These are phyloP conservation scores for Neurospora sp. DNA, from an alignment of 495 filamentous ascomycete species.

Conservation along the genomic window DNA sequence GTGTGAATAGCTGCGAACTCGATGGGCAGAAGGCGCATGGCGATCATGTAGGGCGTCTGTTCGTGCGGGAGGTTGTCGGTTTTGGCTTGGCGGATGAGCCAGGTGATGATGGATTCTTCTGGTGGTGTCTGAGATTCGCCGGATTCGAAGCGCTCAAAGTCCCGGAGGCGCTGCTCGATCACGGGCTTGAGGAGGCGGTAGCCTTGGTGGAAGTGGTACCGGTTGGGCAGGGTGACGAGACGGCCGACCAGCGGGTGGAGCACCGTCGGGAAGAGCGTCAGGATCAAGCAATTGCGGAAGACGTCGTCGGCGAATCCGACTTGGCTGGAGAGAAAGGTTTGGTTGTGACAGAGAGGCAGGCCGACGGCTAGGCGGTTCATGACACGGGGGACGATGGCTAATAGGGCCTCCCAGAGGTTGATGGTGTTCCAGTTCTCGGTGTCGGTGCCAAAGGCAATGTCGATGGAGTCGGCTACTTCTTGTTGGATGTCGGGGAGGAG, in stretches of 20 bases:
- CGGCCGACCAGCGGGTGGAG: slow-evolving; percentile 24
- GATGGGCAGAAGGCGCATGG: slow-evolving; percentile 27
- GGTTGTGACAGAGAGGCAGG: slow-evolving; percentile 14
- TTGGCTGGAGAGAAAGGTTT: slow-evolving; percentile 18
- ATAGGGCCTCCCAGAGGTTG: slow-evolving; percentile 26
- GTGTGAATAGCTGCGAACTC: slow-evolving; percentile 42
- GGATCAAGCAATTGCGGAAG: slow-evolving; percentile 23
- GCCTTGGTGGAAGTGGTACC: slow-evolving; percentile 19
- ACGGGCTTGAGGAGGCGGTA: slow-evolving; percentile 14
- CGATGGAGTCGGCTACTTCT: slow-evolving; percentile 20
- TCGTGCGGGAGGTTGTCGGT: slow-evolving; percentile 14
- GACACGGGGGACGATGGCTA: slow-evolving; percentile 21
- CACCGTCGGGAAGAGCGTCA: slow-evolving; percentile 26
- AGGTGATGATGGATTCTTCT: slow-evolving; percentile 27
- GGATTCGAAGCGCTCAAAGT: slow-evolving; percentile 14
- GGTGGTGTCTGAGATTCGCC: slow-evolving; percentile 3
- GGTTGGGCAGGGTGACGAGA: slow-evolving; percentile 18
- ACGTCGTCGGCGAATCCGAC: slow-evolving; percentile 25
- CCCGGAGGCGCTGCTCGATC: slow-evolving; percentile 20
- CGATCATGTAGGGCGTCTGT: slow-evolving; percentile 14
- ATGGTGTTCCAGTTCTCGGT: slow-evolving; percentile 23
- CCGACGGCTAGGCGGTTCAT: slow-evolving; percentile 26
- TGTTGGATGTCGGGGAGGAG: slow-evolving; percentile 25
- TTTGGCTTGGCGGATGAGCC: slow-evolving; percentile 26
- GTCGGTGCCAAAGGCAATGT: slow-evolving; percentile 20